phyloP scores from a whole-genome alignment of 1,284 basidiomycete genomes.

The Trichosporon ovoides region DNA sequence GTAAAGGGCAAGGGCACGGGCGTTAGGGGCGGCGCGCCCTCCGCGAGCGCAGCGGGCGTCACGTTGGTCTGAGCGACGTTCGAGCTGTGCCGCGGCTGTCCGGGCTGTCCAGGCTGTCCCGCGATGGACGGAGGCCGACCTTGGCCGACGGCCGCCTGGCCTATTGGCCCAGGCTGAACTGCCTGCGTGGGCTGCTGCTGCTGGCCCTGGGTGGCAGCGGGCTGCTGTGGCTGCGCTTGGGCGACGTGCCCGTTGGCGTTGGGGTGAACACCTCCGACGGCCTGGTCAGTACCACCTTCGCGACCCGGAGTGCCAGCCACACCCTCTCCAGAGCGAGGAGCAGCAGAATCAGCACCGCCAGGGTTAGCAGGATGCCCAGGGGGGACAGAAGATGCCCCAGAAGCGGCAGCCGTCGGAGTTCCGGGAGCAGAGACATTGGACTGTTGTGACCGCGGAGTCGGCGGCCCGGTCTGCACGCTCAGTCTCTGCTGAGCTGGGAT shows the following conservation, averaged over 20 bases:
- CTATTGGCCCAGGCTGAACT: background rate
- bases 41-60: background rate
- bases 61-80: background rate
- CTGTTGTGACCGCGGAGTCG: background rate
- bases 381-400: background rate
- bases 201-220: background rate
- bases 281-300: background rate
- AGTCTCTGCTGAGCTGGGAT: background rate
- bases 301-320: background rate
- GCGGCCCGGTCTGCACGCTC: background rate
- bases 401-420: background rate
- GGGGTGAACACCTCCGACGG: background rate
- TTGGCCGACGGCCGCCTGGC: slow-evolving; percentile 21
- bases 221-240: background rate
- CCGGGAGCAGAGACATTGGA: background rate
- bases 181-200: background rate
- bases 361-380: background rate
- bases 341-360: background rate
- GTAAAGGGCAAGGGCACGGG: slow-evolving; percentile 51
- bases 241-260: background rate
- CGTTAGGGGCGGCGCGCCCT: slow-evolving; percentile 28
- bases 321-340: background rate
- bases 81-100: background rate
- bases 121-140: slow-evolving; percentile 19
- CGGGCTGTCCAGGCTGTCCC: background rate